Percentiles rank a stretch among this genome's conserved stretches.
These are phyloP conservation scores for Hericium erinaceus DNA, from an alignment of 768 basidiomycete species.

Conservation along the genomic window DNA sequence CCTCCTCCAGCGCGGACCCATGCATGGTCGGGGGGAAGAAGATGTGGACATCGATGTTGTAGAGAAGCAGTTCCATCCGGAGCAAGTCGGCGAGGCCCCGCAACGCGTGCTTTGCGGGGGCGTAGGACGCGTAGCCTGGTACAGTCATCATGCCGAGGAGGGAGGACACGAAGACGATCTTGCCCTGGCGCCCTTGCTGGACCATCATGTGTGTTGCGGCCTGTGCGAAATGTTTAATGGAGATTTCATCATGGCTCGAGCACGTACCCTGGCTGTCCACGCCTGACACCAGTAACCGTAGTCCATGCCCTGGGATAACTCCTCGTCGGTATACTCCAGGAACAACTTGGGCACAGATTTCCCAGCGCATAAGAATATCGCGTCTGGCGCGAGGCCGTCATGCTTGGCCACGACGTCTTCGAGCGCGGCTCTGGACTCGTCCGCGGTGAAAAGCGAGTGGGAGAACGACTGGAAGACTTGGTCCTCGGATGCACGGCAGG, in stretches of 20 bases:
- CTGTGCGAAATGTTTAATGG: conserved; percentile 27
- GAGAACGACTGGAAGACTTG: conserved; percentile 63
- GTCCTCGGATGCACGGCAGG: conserved; percentile 36
- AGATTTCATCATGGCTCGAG: neutral
- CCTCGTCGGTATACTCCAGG: conserved; percentile 52
- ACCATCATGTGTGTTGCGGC: conserved; percentile 61
- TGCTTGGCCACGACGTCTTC: conserved; percentile 44
- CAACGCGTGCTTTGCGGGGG: conserved; percentile 77
- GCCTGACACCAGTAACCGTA: conserved; percentile 47
- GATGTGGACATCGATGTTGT: conserved; percentile 68
- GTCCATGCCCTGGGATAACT: conserved; percentile 44
- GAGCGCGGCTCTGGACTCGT: conserved; percentile 50
- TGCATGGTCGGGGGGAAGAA: conserved; percentile 78
- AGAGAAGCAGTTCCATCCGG: conserved; percentile 66
- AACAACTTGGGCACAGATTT: conserved; percentile 60
- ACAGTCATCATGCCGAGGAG: conserved; percentile 66
- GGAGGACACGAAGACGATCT: conserved; percentile 68
- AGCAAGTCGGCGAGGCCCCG: conserved; percentile 79
- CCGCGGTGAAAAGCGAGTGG: conserved; percentile 46
- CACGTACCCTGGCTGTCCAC: conserved; percentile 41
- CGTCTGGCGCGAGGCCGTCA: conserved; percentile 55
- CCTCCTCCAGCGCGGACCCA: conserved; percentile 63
- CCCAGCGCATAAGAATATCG: conserved; percentile 74
- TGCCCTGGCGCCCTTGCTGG: conserved; percentile 43
- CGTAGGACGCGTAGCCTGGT: conserved; percentile 68